phyloP scores from a whole-genome alignment of 1,284 basidiomycete species.

The Phlebopus sp. region DNA sequence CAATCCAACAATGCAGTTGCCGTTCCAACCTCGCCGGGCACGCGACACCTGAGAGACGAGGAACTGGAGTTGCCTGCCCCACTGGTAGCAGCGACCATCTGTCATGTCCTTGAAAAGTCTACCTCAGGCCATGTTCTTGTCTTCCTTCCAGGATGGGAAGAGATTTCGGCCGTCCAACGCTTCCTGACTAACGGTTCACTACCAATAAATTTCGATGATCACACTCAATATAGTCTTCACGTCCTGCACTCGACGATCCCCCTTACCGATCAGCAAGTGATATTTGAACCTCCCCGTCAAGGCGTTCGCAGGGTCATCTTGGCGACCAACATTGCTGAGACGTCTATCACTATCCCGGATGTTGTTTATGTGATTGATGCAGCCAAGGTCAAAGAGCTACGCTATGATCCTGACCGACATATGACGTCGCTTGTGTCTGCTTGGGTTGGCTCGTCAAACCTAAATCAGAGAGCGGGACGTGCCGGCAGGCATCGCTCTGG shows the following conservation, averaged over 20 bases:
- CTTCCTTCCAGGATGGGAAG: conserved; percentile 92
- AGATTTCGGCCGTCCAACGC: conserved; percentile 81
- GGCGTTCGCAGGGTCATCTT: conserved; percentile 88
- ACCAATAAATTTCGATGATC: conserved; percentile 61
- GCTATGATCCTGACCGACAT: conserved; percentile 89
- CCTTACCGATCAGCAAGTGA: conserved; percentile 84
- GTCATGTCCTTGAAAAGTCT: conserved; percentile 74
- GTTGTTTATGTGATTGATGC: conserved; percentile 95
- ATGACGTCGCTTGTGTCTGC: conserved; percentile 86
- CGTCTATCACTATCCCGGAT: conserved; percentile 94
- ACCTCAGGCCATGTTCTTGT: conserved; percentile 89
- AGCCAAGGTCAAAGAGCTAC: conserved; percentile 87
- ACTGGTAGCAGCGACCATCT: conserved; percentile 80
- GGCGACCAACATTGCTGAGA: conserved; percentile 96
- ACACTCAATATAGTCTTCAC: conserved; percentile 72
- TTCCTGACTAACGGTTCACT: conserved; percentile 62
- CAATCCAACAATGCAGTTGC: conserved; percentile 13
- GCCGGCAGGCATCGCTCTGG: conserved; percentile 91
- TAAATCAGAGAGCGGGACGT: conserved; percentile 92
- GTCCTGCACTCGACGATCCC: conserved; percentile 91
- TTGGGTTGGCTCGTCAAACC: conserved; percentile 91
- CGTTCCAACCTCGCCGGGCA: conserved; percentile 25
- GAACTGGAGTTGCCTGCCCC: conserved; percentile 84
- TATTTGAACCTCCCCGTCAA: conserved; percentile 78
- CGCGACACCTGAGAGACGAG: conserved; percentile 40